A percentile compares a stretch with the other conserved stretches of the same genome.
phyloP scores from a whole-genome alignment of 2,329 filamentous ascomycete genomes.

The Harringtonia lauricola region DNA sequence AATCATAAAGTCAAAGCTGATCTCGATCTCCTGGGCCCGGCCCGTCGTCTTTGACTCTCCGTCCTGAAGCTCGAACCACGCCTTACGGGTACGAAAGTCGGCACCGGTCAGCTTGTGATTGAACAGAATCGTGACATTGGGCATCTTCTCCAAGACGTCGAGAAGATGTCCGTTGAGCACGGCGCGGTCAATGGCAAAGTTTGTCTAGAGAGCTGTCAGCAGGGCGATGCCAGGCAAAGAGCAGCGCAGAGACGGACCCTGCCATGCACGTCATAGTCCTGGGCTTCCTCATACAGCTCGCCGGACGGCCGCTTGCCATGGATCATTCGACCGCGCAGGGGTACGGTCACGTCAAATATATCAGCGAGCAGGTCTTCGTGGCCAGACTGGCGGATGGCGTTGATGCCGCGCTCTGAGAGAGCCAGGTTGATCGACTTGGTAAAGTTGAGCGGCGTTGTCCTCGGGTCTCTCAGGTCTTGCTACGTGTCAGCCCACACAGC shows the following conservation, averaged over 20 bases:
- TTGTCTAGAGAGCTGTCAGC: conserved; percentile 40
- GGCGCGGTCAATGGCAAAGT: conserved; percentile 76
- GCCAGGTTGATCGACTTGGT: conserved; percentile 98
- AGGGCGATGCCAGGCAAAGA: background rate
- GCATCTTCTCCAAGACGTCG: conserved; percentile 69
- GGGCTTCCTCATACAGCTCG: conserved; percentile 62
- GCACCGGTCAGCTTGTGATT: conserved; percentile 87
- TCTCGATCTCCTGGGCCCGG: conserved; percentile 62
- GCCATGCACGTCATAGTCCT: conserved; percentile 83
- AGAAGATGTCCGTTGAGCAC: conserved; percentile 75
- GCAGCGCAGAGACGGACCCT: conserved; percentile 49
- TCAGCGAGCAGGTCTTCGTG: conserved; percentile 58
- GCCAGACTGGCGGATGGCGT: conserved; percentile 65
- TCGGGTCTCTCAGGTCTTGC: conserved; percentile 73
- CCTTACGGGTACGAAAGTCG: conserved; percentile 66
- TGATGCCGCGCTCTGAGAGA: conserved; percentile 85
- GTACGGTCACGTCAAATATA: conserved; percentile 69
- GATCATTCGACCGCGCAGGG: conserved; percentile 96
- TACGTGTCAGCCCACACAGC: background rate
- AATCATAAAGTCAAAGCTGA: conserved; percentile 85
- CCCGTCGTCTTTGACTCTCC: conserved; percentile 23
- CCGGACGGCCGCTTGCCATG: conserved; percentile 59
- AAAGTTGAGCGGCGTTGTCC: conserved; percentile 81
- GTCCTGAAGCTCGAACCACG: conserved; percentile 67
- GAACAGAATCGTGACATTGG: conserved; percentile 88